These are phyloP conservation scores for Fusarium mexicanum DNA, from an alignment of 2,329 filamentous ascomycete species.

Conservation along the genomic window DNA sequence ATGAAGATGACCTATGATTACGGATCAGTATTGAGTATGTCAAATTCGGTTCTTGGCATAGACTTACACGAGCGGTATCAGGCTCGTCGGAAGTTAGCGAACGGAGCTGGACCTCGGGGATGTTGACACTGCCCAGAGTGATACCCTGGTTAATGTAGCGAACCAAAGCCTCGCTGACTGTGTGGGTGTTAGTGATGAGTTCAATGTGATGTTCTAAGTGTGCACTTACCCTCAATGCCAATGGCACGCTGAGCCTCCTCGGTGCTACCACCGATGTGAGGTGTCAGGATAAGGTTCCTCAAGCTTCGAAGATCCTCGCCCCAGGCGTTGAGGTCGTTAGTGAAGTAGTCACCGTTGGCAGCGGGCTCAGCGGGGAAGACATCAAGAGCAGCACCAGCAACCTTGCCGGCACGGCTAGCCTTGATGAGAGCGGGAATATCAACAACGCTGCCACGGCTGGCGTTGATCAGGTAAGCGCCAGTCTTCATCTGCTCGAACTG, in stretches of 20 bases:
- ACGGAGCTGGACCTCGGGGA: constrained; percentile 93
- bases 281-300: constrained; percentile 93
- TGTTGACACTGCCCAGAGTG: constrained; percentile 91
- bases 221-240: constrained; percentile 76
- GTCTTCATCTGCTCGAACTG: constrained; percentile 91
- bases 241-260: constrained; percentile 98
- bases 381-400: constrained; percentile 94
- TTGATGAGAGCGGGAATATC: constrained; percentile 93
- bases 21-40: constrained; percentile 23
- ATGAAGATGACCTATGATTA: constrained; percentile 81
- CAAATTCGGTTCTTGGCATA: background rate
- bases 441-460: constrained; percentile 91
- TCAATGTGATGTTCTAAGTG: background rate
- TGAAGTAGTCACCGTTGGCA: constrained; percentile 96
- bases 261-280: constrained; percentile 96
- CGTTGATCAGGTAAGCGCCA: constrained; percentile 95
- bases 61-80: constrained; percentile 79
- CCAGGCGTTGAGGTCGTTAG: constrained; percentile 82
- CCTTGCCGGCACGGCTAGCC: constrained; percentile 83
- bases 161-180: constrained; percentile 84
- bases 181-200: constrained; percentile 18
- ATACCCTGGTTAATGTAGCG: constrained; percentile 96
- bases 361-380: constrained; percentile 95
- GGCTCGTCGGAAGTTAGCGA: constrained; percentile 90
- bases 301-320: constrained; percentile 83